These are phyloP conservation scores for Nevesoporus exiguus DNA, from an alignment of 768 basidiomycete genomes.

Conservation along the genomic window DNA sequence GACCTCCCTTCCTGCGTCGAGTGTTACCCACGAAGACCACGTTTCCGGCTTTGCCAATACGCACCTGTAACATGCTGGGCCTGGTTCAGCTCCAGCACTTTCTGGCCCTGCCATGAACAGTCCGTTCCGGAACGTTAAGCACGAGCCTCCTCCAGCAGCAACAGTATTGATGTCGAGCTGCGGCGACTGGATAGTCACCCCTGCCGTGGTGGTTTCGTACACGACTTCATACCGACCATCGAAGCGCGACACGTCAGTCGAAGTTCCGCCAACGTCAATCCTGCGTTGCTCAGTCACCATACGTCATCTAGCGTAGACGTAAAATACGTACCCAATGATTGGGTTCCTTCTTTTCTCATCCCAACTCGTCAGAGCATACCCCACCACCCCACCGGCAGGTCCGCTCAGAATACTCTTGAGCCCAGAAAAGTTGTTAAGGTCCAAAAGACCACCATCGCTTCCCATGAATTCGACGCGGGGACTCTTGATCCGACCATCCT, in stretches of 20 bases:
- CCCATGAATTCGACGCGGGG: constrained; percentile 94
- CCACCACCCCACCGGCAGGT: constrained; percentile 95
- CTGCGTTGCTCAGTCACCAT: constrained; percentile 35
- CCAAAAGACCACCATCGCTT: constrained; percentile 83
- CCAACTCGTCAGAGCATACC: constrained; percentile 88
- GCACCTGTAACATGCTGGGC: constrained; percentile 86
- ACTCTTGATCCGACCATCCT: constrained; percentile 53
- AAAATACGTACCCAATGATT: constrained; percentile 70
- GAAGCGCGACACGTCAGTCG: constrained; percentile 92
- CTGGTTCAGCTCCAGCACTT: constrained; percentile 91
- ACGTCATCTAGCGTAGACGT: background rate
- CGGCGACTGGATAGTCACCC: constrained; percentile 87
- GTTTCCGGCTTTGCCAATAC: constrained; percentile 12
- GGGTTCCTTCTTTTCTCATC: constrained; percentile 66
- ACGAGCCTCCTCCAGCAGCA: constrained; percentile 91
- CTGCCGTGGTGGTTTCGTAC: constrained; percentile 94
- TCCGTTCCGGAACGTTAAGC: constrained; percentile 85
- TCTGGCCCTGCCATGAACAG: constrained; percentile 90
- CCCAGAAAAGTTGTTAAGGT: constrained; percentile 82
- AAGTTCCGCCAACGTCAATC: constrained; percentile 92
- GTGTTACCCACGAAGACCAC: background rate
- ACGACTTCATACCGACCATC: constrained; percentile 89
- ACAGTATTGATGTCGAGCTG: constrained; percentile 96
- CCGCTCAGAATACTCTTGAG: constrained; percentile 91
- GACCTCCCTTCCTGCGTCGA: constrained; percentile 74